Evolutionary conservation across 2,329 filamentous ascomycete species (phyloP).

Genomic region (Aspergillus neoniger): DNA sequence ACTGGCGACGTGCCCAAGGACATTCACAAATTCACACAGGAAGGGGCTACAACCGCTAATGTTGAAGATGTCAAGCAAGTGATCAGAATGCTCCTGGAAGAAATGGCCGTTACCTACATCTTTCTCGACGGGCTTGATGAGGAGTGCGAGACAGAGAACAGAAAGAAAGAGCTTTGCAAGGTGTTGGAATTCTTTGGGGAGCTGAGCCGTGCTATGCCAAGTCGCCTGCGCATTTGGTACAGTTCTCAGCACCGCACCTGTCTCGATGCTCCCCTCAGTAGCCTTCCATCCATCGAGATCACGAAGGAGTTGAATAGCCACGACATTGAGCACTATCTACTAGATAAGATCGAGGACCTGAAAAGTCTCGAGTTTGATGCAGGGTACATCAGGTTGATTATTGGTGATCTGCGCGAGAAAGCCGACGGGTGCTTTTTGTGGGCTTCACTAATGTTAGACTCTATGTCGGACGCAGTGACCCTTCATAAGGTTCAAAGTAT

Average conservation of each 20-base stretch:
- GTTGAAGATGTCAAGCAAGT: conserved; percentile 1
- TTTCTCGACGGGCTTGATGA: not conserved
- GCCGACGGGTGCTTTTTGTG: conserved; percentile 8
- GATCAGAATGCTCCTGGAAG: not conserved
- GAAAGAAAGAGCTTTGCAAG: conserved; percentile 1
- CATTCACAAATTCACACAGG: not conserved
- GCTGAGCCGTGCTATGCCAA: not conserved
- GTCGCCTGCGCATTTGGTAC: not conserved
- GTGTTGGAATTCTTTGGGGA: not conserved
- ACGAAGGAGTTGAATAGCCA: not conserved
- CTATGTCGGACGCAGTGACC: conserved; percentile 2
- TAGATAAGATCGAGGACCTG: not conserved
- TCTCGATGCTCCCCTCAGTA: not conserved
- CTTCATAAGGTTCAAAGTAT: not conserved
- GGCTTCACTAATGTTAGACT: conserved; percentile 3
- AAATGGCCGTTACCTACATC: not conserved
- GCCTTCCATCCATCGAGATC: not conserved
- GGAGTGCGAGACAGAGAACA: not conserved
- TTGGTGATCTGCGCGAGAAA: not conserved
- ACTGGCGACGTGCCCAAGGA: conserved; percentile 1
- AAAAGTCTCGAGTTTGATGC: not conserved
- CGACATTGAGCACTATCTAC: not conserved
- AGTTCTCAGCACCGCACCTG: conserved; percentile 5
- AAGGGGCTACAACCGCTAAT: conserved; percentile 2
- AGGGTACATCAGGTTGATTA: not conserved